A percentile compares a stretch with the other conserved stretches of the same genome.
Evolutionary conservation across 139 green algal species (phyloP).

Genomic region (Ettlia oleoabundans): DNA sequence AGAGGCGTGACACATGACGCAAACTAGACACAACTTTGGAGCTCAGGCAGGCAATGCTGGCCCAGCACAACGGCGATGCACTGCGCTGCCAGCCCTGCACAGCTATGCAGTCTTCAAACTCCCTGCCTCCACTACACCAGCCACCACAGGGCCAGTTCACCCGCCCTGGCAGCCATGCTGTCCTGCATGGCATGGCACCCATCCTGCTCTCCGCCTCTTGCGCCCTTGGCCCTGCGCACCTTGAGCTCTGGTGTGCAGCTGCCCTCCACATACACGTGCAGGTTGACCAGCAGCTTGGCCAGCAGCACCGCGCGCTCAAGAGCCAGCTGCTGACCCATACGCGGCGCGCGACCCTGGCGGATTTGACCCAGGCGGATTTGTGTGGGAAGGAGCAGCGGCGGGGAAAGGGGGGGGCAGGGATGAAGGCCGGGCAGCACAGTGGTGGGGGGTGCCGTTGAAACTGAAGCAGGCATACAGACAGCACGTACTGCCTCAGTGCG

Average conservation of each 20-base stretch:
- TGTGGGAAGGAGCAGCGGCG: not conserved
- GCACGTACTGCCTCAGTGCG: not conserved
- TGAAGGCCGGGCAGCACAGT: no score
- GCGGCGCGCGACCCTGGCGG: slow-evolving; percentile 12
- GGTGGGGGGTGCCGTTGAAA: not conserved
- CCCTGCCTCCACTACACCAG: no score
- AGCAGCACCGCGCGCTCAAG: slow-evolving; percentile 49
- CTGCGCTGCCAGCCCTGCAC: no score
- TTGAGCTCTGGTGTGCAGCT: slow-evolving; percentile 19
- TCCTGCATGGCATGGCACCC: no score
- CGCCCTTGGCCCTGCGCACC: no score
- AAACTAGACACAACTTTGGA: not conserved
- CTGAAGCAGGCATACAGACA: not conserved
- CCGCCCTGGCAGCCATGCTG: no score
- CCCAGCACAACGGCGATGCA: no score
- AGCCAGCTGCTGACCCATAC: slow-evolving; percentile 31
- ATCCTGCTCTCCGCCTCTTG: no score
- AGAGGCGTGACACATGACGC: no score
- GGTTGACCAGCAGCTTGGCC: slow-evolving; percentile 52
- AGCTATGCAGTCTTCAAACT: no score
- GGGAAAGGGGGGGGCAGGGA: not conserved
- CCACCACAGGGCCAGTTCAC: no score
- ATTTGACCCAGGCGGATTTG: no score
- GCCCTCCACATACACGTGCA: slow-evolving; percentile 39
- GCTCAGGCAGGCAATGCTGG: not conserved